A percentile compares a stretch with the other conserved stretches of the same genome.
phyloP scores from a whole-genome alignment of 1,284 basidiomycete species.

The Cutaneotrichosporon spelunceum region DNA sequence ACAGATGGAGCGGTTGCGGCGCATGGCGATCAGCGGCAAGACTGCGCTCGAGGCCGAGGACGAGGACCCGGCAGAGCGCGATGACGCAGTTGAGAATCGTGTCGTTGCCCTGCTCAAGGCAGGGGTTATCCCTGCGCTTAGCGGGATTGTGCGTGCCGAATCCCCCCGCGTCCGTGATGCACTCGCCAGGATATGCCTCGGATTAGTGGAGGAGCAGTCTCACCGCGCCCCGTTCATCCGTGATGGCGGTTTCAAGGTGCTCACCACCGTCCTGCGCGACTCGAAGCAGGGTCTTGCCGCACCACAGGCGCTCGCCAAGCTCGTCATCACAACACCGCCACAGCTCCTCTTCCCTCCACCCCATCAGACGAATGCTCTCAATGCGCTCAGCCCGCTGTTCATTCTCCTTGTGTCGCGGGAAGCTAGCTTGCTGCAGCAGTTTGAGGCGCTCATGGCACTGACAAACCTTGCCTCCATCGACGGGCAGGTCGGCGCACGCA shows the following conservation, averaged over 20 bases:
- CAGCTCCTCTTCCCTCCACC: slow-evolving; percentile 74
- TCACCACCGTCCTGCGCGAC: slow-evolving; percentile 60
- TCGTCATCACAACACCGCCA: slow-evolving; percentile 86
- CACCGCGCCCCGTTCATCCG: slow-evolving; percentile 76
- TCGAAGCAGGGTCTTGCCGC: slow-evolving; percentile 60
- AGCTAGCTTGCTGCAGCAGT: slow-evolving; percentile 73
- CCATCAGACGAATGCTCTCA: slow-evolving; percentile 67
- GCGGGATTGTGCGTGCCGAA: slow-evolving; percentile 56
- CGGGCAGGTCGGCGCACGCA: slow-evolving; percentile 61
- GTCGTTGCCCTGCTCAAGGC: slow-evolving; percentile 51
- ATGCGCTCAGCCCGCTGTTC: slow-evolving; percentile 73
- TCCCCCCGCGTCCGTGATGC: slow-evolving; percentile 52
- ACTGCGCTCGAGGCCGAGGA: slow-evolving; percentile 46
- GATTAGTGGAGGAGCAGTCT: slow-evolving; percentile 69
- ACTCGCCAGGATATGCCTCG: slow-evolving; percentile 61
- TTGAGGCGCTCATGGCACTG: slow-evolving; percentile 91
- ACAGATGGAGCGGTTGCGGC: slow-evolving; percentile 70
- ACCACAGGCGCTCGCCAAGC: slow-evolving; percentile 85
- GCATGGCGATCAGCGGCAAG: slow-evolving; percentile 59
- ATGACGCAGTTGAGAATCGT: slow-evolving; percentile 47
- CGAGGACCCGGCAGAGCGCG: slow-evolving; percentile 53
- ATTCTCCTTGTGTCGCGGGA: slow-evolving; percentile 65
- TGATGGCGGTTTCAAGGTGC: slow-evolving; percentile 72
- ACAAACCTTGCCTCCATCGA: slow-evolving; percentile 88
- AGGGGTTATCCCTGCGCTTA: slow-evolving; percentile 64